Base-by-base conservation (phyloP, 2,329 filamentous ascomycete genomes). In the Mycogone perniciosa region DNA sequence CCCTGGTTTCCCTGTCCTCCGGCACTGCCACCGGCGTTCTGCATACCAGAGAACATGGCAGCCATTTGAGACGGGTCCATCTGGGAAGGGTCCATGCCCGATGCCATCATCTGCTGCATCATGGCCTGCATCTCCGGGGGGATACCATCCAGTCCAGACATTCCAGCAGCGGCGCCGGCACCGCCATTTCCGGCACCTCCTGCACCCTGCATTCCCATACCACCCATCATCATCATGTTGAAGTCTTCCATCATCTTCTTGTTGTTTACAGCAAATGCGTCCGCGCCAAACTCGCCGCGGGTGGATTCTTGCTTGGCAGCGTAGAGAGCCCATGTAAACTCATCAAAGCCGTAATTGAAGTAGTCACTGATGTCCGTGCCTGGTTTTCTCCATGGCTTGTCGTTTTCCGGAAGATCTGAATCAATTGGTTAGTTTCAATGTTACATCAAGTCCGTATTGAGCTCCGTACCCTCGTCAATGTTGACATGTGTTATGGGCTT, bases 331-430 rank as follows among this genome's bases (percentile, higher is more conserved):
- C 93, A 99, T 1, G 91, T 96, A 69, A 96, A 97, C 69, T 97
- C 92, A 71, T 97, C 92, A 64, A 97, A 97, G 52, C 92, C 92
- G 70, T 97, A 97, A 74, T 97, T 97, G 80, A 97, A 97, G 72
- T 95, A 97, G 67, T 99, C 93, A 53, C 88, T 93, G 49, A 96
- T 82, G 63, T 99, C 93, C 8, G 92, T 91, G 43, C 93, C 93
- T 0, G 93, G 93, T 57, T 91, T 85, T 41, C 93, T 85, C 93
- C 93, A 99, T 13, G 92, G 91, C 68, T 96, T 97, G 56, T 91
- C 88, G 61, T 90, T 89, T 6, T 88, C 85, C 35, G 82, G 78
- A 20, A 91, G 80, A 61, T 86, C 82, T 79, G 54, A 31, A 5
- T 34, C 8, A 27, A 53, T 41, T 42, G 49, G 34, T 58, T 27